A percentile compares a stretch with the other conserved stretches of the same genome.
These are phyloP conservation scores for Toxicodendron radicans DNA, from an alignment of 345 rosid genomes.

Conservation along the genomic window DNA sequence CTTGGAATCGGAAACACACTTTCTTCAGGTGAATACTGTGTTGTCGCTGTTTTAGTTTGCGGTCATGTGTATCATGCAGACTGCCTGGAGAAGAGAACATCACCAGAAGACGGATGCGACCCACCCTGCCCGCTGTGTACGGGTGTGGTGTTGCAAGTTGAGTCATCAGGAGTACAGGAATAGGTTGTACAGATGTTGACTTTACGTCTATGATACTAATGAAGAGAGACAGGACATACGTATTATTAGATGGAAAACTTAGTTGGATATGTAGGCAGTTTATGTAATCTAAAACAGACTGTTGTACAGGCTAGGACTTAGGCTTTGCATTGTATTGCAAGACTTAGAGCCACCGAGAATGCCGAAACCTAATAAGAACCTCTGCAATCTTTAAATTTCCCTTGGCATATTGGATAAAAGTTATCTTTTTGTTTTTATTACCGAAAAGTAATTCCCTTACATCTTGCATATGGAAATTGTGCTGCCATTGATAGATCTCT, in stretches of 20 bases:
- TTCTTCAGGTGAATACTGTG: conserved; percentile 39
- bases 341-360: not conserved
- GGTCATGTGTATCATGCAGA: conserved; percentile 69
- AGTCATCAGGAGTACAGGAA: conserved; percentile 25
- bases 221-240: conserved; percentile 13
- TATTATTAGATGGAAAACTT: conserved; percentile 15
- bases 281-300: conserved; percentile 14
- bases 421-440: not conserved
- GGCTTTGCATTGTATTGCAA: conserved; percentile 14
- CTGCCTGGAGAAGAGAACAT: conserved; percentile 56
- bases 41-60: conserved; percentile 62
- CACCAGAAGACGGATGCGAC: conserved; percentile 40
- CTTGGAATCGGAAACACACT: conserved; percentile 38
- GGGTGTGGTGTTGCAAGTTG: conserved; percentile 24
- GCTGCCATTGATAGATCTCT: too few relatives aligned
- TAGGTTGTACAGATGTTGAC: conserved; percentile 22
- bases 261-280: conserved; percentile 25
- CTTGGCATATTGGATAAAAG: not conserved
- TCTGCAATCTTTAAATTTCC: not conserved
- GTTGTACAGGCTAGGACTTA: conserved; percentile 13
- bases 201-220: conserved; percentile 20
- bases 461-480: too few relatives aligned
- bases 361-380: not conserved
- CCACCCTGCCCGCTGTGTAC: conserved; percentile 55
- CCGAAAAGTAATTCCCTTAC: too few relatives aligned